A percentile compares a stretch with the other conserved stretches of the same genome.
These are phyloP conservation scores for Ascoidea rubescens DNA, from an alignment of 805 yeast genomes.

Conservation along the genomic window DNA sequence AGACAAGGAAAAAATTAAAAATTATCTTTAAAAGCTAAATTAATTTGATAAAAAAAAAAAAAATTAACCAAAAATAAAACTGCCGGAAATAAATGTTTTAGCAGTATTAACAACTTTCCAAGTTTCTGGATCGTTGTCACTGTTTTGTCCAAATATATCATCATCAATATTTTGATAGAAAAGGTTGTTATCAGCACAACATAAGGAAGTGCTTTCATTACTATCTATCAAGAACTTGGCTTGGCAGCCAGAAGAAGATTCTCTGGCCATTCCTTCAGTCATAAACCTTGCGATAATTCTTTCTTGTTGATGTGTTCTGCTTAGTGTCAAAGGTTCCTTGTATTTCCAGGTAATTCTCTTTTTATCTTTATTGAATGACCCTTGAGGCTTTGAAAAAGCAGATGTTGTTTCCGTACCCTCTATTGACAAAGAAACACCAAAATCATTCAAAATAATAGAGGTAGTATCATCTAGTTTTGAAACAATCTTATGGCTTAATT, in stretches of 20 bases:
- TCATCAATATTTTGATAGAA: conserved; percentile 13
- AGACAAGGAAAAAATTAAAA: neutral
- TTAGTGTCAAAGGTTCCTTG: conserved; percentile 25
- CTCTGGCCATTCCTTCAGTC: conserved; percentile 60
- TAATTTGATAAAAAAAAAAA: neutral
- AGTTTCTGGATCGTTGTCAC: neutral
- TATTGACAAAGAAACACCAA: conserved; percentile 36
- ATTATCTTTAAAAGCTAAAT: neutral
- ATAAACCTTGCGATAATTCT: conserved; percentile 76
- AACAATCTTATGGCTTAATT: conserved; percentile 34
- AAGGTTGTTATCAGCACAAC: conserved; percentile 27
- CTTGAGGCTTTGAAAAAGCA: conserved; percentile 86
- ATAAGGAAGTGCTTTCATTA: conserved; percentile 29
- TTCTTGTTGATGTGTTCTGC: conserved; percentile 31
- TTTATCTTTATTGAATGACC: conserved; percentile 77
- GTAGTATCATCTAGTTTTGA: conserved; percentile 21
- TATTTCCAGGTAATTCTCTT: conserved; percentile 82
- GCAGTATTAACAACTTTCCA: conserved; percentile 7
- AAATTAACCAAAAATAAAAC: conserved; percentile 5
- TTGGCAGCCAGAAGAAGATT: conserved; percentile 61
- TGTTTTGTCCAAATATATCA: neutral
- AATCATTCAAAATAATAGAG: conserved; percentile 20
- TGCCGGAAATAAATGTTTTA: conserved; percentile 6
- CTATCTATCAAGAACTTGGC: conserved; percentile 41
- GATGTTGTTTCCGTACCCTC: conserved; percentile 48